These are phyloP conservation scores for Fusarium cicatricum DNA, from an alignment of 2,329 filamentous ascomycete genomes.

Conservation along the genomic window DNA sequence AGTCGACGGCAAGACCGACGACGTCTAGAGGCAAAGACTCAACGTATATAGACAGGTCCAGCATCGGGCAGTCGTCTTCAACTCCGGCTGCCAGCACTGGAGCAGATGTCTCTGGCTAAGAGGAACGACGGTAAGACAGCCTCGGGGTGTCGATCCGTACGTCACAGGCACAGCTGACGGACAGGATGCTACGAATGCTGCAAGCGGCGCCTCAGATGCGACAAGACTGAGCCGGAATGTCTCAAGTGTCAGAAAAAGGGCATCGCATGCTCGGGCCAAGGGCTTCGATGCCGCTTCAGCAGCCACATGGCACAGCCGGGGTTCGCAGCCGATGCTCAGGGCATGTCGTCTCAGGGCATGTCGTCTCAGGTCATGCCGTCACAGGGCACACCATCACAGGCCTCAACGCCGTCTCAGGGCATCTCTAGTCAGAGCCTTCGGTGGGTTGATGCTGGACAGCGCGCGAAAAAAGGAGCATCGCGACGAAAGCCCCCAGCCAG, in stretches of 20 bases:
- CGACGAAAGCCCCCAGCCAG: neutral
- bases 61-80: too few relatives aligned
- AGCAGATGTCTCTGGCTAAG: conserved; percentile 40
- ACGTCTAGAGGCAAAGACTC: neutral
- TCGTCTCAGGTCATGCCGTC: too few relatives aligned
- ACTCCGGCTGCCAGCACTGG: too few relatives aligned
- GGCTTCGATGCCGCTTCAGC: conserved; percentile 48
- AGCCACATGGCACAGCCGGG: conserved; percentile 36
- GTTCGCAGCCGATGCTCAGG: neutral
- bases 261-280: conserved; percentile 50
- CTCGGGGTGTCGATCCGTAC: neutral
- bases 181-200: conserved; percentile 51
- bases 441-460: conserved; percentile 28
- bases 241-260: conserved; percentile 50
- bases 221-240: conserved; percentile 50
- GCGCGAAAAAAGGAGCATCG: conserved; percentile 8
- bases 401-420: too few relatives aligned
- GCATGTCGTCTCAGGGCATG: too few relatives aligned
- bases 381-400: neutral
- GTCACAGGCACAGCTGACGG: neutral
- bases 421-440: too few relatives aligned
- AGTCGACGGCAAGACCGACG: neutral
- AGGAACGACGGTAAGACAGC: conserved; percentile 38
- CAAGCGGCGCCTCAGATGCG: conserved; percentile 50
- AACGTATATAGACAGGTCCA: neutral